Evolutionary conservation across 2,329 filamentous ascomycete genomes (phyloP), one percentile per base, ranked within the genome.

Genomic region (Sporothrix mexicana): DNA sequence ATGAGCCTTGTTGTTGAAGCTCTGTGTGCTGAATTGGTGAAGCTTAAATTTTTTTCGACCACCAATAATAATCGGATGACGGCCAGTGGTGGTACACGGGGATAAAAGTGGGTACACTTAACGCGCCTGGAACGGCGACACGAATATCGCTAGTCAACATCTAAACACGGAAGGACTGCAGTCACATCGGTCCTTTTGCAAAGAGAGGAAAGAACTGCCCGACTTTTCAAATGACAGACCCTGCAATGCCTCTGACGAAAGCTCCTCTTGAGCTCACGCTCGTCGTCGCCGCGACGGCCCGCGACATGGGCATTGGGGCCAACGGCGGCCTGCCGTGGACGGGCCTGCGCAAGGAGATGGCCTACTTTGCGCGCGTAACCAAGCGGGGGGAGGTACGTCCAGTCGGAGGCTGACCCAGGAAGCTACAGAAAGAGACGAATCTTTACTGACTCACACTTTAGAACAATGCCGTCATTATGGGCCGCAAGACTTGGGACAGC

Each of bases 401-500:
- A 69, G 53, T 67, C 57, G 30, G 3, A 2, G 3, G 30, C 7
- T 36, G 3, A 36, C 23, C 36, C 43, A 13, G 66, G 13, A 25
- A 20, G 3, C 9, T 30, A 43, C 7, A 47, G 45, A 36, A 30
- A 36, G 30, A 36, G 30, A 5, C 30, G 4, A 36, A 2, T 36
- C 2, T 36, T 1, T 7, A 0, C 15, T 68, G 47, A 47, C 51
- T 1, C 2, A 17, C 47, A 47, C 13, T 20, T 25, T 49, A 53
- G 57, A 73, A 83, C 76, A 95, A 95, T 81, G 92, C 93, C 20
- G 93, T 98, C 69, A 92, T 99, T 77, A 99, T 99, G 96, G 96
- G 96, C 74, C 92, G 96, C 79, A 98, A 97, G 82, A 99, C 96
- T 0, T 99, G 95, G 91, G 94, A 97, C 70, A 94, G 91, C 76